Base-by-base conservation (phyloP, 352 stramenopile genomes). In the Phytophthora brassicae region DNA sequence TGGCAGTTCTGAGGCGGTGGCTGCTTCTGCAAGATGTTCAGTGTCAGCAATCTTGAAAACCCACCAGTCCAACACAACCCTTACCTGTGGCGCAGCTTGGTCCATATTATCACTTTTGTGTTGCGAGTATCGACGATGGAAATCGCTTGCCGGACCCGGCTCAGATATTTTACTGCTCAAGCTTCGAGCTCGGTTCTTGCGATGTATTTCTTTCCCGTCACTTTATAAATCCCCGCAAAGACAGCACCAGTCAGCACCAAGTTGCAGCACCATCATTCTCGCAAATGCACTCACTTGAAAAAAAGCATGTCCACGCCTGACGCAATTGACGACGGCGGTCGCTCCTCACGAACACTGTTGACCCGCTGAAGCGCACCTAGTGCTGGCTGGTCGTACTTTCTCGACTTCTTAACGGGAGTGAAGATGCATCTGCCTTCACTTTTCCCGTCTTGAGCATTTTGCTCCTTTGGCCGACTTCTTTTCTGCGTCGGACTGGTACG, bases 381-480 rank as follows among this genome's bases (percentile, higher is more conserved):
- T 41, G 26, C 13, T 50, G 36, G 19, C 6, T 56, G 49, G 9
- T 60, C 46, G 17, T 49, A 62, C 44, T 70, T 72, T 52, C 72
- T 79, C n/a, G 57, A 39, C 46, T 77, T 64, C 47, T 88, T 88
- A 3, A 84, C 56, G 11, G 78, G 78, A 11, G 78, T 88, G 46
- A 88, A 88, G 23, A 85, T 75, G 24, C 78, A 88, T 55, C 75
- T 47, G 17, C 22, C 58, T 2, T 61, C 44, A 23, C 28, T 62
- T 45, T 41, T 62, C 43, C 17, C 35, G 22, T 59, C 46, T 35
- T 42, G 19, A 38, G 17, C n/a, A 13, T 29, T 22, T 60, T 51
- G 12, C 36, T 51, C 36, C 12, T 57, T 5, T 44, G 59, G 17
- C 44, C 12, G 33, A 8, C 46, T 49, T 53, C 45, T 35, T 56